These are phyloP conservation scores for Metarhizium humberi DNA, from an alignment of 2,329 filamentous ascomycete species.

Conservation along the genomic window DNA sequence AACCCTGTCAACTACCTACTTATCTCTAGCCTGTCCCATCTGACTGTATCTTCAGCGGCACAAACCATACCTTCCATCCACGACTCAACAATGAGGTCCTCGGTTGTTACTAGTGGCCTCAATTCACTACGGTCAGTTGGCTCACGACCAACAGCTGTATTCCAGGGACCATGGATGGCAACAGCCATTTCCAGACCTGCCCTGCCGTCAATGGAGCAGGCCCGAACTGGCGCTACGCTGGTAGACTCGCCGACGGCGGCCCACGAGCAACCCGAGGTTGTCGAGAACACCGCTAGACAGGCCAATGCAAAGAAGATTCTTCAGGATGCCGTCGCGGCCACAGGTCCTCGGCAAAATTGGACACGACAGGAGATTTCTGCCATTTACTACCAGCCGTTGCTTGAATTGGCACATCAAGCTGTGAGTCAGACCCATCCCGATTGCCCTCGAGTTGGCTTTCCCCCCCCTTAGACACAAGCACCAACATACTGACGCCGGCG, in stretches of 20 bases:
- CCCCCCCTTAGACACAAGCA: background rate
- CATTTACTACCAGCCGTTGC: constrained; percentile 73
- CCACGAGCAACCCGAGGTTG: constrained; percentile 1
- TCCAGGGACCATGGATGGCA: constrained; percentile 5
- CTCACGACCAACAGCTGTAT: background rate
- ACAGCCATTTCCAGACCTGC: background rate
- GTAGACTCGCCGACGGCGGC: constrained; percentile 8
- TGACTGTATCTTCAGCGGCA: background rate
- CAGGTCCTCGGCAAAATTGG: constrained; percentile 62
- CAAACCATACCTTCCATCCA: background rate
- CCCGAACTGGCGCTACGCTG: constrained; percentile 8
- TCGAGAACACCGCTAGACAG: constrained; percentile 4
- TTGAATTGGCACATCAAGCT: constrained; percentile 67
- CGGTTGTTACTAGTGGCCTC: constrained; percentile 4
- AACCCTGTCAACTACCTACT: background rate
- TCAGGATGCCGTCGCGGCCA: constrained; percentile 48
- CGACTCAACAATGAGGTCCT: constrained; percentile 4
- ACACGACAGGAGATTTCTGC: constrained; percentile 71
- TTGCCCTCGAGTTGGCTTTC: background rate
- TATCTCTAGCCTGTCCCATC: background rate
- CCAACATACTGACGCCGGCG: background rate
- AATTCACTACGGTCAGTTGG: constrained; percentile 4
- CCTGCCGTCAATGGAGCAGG: background rate
- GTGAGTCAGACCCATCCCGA: constrained; percentile 33
- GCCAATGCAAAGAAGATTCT: constrained; percentile 24